A percentile compares a stretch with the other conserved stretches of the same genome.
These are phyloP conservation scores for Dissoconium aciculare DNA, from an alignment of 2,329 filamentous ascomycete genomes.

Conservation along the genomic window DNA sequence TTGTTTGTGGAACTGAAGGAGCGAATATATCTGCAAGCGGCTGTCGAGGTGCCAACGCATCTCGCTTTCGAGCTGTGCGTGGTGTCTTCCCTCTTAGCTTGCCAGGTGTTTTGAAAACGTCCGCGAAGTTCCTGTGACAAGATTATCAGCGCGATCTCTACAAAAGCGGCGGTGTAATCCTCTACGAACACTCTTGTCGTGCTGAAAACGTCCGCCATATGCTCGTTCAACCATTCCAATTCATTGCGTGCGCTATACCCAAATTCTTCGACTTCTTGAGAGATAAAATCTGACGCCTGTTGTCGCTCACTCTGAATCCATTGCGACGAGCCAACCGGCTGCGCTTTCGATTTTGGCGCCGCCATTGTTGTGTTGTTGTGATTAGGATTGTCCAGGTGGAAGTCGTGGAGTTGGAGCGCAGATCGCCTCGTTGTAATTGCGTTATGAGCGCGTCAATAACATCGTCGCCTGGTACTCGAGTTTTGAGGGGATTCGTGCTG, in stretches of 20 bases:
- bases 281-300: constrained; percentile 58
- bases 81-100: constrained; percentile 73
- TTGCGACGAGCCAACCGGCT: constrained; percentile 26
- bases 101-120: constrained; percentile 89
- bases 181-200: constrained; percentile 68
- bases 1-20: constrained; percentile 29
- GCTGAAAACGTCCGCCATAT: constrained; percentile 89
- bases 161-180: too few species aligned
- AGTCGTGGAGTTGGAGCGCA: too few species aligned
- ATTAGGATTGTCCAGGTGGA: too few species aligned
- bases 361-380: constrained; percentile 14
- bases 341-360: constrained; percentile 15
- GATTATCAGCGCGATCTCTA: too few species aligned
- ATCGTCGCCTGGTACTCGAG: too few species aligned
- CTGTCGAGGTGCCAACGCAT: constrained; percentile 42
- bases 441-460: too few species aligned
- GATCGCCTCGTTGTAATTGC: too few species aligned
- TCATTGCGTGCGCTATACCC: constrained; percentile 85
- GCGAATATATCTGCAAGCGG: constrained; percentile 36
- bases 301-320: constrained; percentile 80
- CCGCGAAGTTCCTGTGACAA: constrained; percentile 61
- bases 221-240: constrained; percentile 95
- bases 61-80: constrained; percentile 50
- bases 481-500: too few species aligned
- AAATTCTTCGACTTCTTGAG: constrained; percentile 83